Evolutionary conservation across 805 yeast genomes (phyloP).

Genomic region (Schizosaccharomyces osmophilus): DNA sequence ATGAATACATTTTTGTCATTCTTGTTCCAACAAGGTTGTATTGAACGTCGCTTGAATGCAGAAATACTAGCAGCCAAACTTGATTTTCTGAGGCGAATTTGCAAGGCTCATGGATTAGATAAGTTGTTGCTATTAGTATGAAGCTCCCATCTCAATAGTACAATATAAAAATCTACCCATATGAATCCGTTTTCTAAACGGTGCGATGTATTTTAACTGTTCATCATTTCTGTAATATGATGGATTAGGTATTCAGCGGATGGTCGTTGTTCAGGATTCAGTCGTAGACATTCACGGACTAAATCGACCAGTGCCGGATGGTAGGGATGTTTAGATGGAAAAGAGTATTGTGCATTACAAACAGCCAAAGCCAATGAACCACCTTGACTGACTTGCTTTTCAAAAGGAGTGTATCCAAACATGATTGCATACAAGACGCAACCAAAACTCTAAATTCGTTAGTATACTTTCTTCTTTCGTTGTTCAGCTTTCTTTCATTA

Average conservation of each 20-base stretch:
- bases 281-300: conserved; percentile 33
- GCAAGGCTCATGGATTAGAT: too few relatives aligned
- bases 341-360: conserved; percentile 33
- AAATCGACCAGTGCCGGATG: conserved; percentile 30
- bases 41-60: too few relatives aligned
- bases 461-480: background rate
- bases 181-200: too few relatives aligned
- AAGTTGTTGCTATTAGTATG: too few relatives aligned
- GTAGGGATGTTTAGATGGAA: conserved; percentile 30
- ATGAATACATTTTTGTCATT: background rate
- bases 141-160: too few relatives aligned
- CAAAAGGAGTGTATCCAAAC: conserved; percentile 61
- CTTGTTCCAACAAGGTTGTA: background rate
- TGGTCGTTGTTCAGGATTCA: conserved; percentile 42
- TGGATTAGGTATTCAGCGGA: conserved; percentile 6
- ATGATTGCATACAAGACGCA: conserved; percentile 56
- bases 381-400: conserved; percentile 28
- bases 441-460: conserved; percentile 37
- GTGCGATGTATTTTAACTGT: too few relatives aligned
- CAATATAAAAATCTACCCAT: too few relatives aligned
- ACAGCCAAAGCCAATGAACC: conserved; percentile 63
- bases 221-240: background rate
- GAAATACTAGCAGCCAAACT: too few relatives aligned
- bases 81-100: too few relatives aligned
- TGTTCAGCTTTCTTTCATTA: background rate